Evolutionary conservation across 2,329 filamentous ascomycete genomes (phyloP).

Genomic region (Exophiala oligosperma): DNA sequence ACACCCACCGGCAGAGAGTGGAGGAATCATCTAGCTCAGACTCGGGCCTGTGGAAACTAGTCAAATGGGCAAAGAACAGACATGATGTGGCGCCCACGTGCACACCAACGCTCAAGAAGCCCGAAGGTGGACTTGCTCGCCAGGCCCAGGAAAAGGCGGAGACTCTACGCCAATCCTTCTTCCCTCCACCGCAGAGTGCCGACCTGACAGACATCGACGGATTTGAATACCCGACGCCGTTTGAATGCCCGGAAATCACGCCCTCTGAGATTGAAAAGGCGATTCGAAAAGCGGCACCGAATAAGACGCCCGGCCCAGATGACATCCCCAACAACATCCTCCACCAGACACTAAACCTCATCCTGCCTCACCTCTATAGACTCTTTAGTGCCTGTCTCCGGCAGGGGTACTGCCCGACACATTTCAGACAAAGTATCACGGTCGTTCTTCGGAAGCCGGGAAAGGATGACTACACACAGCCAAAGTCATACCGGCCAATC

Average conservation of each 20-base stretch:
- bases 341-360: conserved; percentile 9
- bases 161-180: conserved; percentile 24
- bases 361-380: conserved; percentile 3
- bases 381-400: conserved; percentile 15
- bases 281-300: conserved; percentile 24
- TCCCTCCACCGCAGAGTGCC: conserved; percentile 2
- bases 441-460: conserved; percentile 25
- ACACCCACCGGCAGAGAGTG: too few species aligned
- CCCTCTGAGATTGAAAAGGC: conserved; percentile 27
- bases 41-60: too few species aligned
- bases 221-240: background rate
- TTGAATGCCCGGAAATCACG: conserved; percentile 16
- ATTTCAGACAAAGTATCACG: conserved; percentile 23
- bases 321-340: conserved; percentile 23
- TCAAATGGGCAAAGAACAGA: conserved; percentile 16
- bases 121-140: conserved; percentile 1
- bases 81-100: conserved; percentile 12
- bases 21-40: too few species aligned
- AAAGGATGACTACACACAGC: conserved; percentile 25
- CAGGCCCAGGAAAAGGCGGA: conserved; percentile 16
- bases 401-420: conserved; percentile 22
- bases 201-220: background rate
- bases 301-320: conserved; percentile 31
- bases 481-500: conserved; percentile 24
- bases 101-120: conserved; percentile 10